Conservation (phyloP, 805 yeast genomes). For the Candida tammaniensis region DNA sequence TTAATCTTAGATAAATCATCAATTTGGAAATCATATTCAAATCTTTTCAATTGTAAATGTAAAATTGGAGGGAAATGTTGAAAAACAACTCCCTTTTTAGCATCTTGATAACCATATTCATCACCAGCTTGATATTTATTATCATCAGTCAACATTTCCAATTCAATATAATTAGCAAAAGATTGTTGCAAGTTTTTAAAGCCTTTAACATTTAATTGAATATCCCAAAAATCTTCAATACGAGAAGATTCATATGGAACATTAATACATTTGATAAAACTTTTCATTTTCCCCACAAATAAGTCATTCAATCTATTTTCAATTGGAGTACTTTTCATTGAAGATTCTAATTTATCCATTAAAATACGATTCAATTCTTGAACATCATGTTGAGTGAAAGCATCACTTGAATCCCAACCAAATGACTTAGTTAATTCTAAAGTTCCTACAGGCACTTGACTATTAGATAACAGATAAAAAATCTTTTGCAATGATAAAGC, state of each 20-base stretch:
- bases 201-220: constrained; percentile 89
- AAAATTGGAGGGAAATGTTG: constrained; percentile 88
- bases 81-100: constrained; percentile 93
- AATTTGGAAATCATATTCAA: constrained; percentile 88
- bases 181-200: constrained; percentile 69
- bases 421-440: constrained; percentile 83
- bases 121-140: constrained; percentile 90
- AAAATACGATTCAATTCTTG: constrained; percentile 93
- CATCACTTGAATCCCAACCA: constrained; percentile 96
- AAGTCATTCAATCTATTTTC: constrained; percentile 58
- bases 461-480: constrained; percentile 74
- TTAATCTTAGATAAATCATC: constrained; percentile 88
- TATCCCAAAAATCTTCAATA: constrained; percentile 96
- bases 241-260: constrained; percentile 92
- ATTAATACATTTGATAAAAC: constrained; percentile 86
- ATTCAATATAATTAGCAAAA: constrained; percentile 82
- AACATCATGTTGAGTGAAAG: constrained; percentile 96
- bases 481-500: constrained; percentile 84
- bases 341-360: constrained; percentile 89
- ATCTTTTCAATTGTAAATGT: constrained; percentile 89
- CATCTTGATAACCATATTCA: constrained; percentile 88
- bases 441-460: constrained; percentile 78
- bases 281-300: constrained; percentile 96
- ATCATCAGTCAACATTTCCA: constrained; percentile 89
- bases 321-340: constrained; percentile 85